These are phyloP conservation scores for Pilobolus umbonatus DNA, from an alignment of 192 early-diverging fungal species.

Conservation along the genomic window DNA sequence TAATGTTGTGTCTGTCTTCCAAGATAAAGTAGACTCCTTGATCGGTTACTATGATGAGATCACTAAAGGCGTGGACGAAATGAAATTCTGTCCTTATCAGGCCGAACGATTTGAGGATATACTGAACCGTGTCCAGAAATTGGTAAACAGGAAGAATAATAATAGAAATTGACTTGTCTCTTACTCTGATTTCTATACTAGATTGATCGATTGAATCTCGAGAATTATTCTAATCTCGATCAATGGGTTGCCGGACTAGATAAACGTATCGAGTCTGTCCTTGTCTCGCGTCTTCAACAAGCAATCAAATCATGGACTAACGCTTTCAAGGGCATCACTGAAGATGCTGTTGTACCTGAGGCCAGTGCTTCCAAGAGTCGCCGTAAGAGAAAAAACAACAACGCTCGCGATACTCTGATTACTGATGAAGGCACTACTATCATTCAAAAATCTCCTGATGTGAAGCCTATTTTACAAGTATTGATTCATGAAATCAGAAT, in stretches of 20 bases:
- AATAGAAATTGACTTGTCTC: neutral
- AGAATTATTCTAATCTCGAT: constrained; percentile 91
- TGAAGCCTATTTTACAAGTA: constrained; percentile 61
- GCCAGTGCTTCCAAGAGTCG: constrained; percentile 39
- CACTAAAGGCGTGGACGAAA: constrained; percentile 72
- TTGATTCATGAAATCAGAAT: constrained; percentile 86
- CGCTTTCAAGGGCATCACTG: constrained; percentile 57
- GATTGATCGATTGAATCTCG: constrained; percentile 91
- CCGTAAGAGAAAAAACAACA: constrained; percentile 36
- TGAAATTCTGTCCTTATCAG: constrained; percentile 75
- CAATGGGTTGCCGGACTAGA: constrained; percentile 86
- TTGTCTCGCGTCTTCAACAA: constrained; percentile 65
- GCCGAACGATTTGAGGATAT: constrained; percentile 59
- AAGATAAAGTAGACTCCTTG: constrained; percentile 88
- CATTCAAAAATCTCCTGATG: constrained; percentile 36
- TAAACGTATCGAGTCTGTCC: constrained; percentile 67
- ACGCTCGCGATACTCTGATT: constrained; percentile 26
- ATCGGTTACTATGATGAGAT: constrained; percentile 84
- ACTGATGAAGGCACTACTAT: constrained; percentile 34
- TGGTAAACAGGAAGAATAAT: constrained; percentile 38
- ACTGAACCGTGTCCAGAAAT: constrained; percentile 81
- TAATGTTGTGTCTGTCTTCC: constrained; percentile 82
- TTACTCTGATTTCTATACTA: constrained; percentile 11
- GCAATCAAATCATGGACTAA: constrained; percentile 75
- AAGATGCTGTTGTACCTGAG: constrained; percentile 38